Evolutionary conservation across 345 rosid species (phyloP).

Genomic region (Xanthoceras sorbifolium): DNA sequence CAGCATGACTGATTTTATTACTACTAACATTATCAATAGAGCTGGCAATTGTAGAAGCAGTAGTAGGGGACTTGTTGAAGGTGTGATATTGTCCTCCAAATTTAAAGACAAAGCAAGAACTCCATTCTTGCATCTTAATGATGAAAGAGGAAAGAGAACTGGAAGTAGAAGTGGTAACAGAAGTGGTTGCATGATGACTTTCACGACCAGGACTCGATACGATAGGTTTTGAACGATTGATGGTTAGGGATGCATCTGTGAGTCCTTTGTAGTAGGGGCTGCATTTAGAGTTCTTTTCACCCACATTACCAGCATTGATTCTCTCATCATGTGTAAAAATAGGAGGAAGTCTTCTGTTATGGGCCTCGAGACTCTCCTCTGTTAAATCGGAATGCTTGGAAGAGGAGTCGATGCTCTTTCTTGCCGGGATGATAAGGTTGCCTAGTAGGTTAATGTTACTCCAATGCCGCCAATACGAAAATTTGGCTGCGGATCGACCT

Average conservation of each 20-base stretch:
- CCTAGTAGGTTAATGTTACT: slow-evolving; percentile 32
- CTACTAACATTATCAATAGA: not conserved
- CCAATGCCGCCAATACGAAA: slow-evolving; percentile 35
- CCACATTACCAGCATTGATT: not conserved
- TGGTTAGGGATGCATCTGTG: slow-evolving; percentile 41
- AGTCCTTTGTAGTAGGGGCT: slow-evolving; percentile 65
- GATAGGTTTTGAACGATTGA: slow-evolving; percentile 20
- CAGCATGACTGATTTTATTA: not conserved
- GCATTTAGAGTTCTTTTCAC: slow-evolving; percentile 32
- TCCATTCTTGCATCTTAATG: slow-evolving; percentile 40
- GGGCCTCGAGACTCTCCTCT: slow-evolving; percentile 45
- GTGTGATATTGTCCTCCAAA: not conserved
- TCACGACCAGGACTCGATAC: slow-evolving; percentile 45
- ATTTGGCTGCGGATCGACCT: slow-evolving; percentile 14
- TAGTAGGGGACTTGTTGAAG: not conserved
- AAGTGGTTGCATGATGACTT: slow-evolving; percentile 37
- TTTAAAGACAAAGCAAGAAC: slow-evolving; percentile 33
- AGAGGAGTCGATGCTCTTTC: slow-evolving; percentile 21
- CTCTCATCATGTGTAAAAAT: not conserved
- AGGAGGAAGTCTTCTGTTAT: slow-evolving; percentile 37
- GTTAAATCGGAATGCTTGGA: slow-evolving; percentile 44
- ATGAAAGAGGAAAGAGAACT: slow-evolving; percentile 35
- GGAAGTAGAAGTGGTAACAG: slow-evolving; percentile 26
- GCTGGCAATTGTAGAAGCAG: not conserved
- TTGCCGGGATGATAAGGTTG: slow-evolving; percentile 12